Percentiles rank a stretch among this genome's conserved stretches.
phyloP scores from a whole-genome alignment of 2,329 filamentous ascomycete genomes.

The Seiridium cupressi region DNA sequence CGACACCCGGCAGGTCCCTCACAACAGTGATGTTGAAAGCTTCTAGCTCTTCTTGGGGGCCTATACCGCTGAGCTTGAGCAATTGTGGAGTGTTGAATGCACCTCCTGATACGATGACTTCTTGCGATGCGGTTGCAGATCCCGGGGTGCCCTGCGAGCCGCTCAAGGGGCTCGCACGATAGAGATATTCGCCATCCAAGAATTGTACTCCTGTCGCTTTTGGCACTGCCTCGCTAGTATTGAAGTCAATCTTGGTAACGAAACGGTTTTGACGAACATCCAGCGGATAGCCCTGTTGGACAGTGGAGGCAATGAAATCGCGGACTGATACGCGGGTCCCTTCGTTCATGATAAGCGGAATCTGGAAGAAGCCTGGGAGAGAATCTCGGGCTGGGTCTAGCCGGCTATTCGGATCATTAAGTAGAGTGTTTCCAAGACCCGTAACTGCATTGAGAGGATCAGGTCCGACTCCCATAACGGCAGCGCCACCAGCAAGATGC shows the following conservation, averaged over 20 bases:
- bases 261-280: slow-evolving; percentile 49
- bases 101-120: slow-evolving; percentile 50
- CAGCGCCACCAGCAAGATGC: no score
- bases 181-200: slow-evolving; percentile 43
- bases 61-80: slow-evolving; percentile 47
- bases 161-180: slow-evolving; percentile 39
- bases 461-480: no score
- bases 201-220: slow-evolving; percentile 48
- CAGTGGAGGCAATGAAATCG: slow-evolving; percentile 46
- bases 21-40: slow-evolving; percentile 38
- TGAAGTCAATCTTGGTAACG: slow-evolving; percentile 44
- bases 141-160: slow-evolving; percentile 32
- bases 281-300: slow-evolving; percentile 53
- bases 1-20: slow-evolving; percentile 54
- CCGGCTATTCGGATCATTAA: no score
- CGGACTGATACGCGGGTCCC: slow-evolving; percentile 52
- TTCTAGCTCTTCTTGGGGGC: slow-evolving; percentile 35
- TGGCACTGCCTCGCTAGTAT: slow-evolving; percentile 33
- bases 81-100: slow-evolving; percentile 53
- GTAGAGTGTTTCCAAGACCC: no score
- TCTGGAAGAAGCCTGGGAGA: no score
- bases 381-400: no score
- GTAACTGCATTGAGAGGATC: no score
- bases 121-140: slow-evolving; percentile 37
- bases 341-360: slow-evolving; percentile 46